Evolutionary conservation across 2,329 filamentous ascomycete genomes (phyloP).

Genomic region (Sarocladiaceae sp.): DNA sequence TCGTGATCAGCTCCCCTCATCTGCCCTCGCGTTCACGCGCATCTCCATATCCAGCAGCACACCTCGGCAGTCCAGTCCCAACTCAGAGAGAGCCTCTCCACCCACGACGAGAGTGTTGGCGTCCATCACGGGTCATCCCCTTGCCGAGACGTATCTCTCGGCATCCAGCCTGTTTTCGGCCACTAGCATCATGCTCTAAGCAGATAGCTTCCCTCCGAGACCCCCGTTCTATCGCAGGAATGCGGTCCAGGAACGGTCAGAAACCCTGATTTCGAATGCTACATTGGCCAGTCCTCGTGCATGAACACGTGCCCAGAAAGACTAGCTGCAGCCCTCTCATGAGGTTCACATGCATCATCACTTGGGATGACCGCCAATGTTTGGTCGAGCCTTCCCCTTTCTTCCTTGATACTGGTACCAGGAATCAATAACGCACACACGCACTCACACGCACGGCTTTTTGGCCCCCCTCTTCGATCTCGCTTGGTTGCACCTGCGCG

Average conservation of each 20-base stretch:
- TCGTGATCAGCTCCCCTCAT: not conserved
- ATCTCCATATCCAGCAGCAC: not conserved
- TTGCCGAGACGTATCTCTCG: not conserved
- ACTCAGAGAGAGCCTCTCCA: not conserved
- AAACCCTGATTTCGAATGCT: not conserved
- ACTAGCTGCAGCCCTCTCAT: not conserved
- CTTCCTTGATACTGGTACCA: too few relatives aligned
- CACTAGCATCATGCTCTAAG: constrained; percentile 1
- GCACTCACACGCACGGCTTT: not conserved
- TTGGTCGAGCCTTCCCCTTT: too few relatives aligned
- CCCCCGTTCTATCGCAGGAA: too few relatives aligned
- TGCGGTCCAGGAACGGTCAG: not conserved
- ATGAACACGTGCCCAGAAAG: too few relatives aligned
- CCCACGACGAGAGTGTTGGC: not conserved
- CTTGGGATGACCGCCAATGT: too few relatives aligned
- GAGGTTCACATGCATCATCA: not conserved
- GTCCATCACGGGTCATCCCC: not conserved
- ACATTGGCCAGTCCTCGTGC: too few relatives aligned
- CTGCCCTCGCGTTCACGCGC: not conserved
- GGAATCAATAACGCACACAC: too few relatives aligned
- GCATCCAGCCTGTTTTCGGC: constrained; percentile 3
- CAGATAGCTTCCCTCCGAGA: not conserved
- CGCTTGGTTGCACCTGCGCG: too few relatives aligned
- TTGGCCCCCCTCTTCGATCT: not conserved
- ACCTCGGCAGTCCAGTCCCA: not conserved